Evolutionary conservation across 2,329 filamentous ascomycete genomes (phyloP), one percentile per base, ranked within the genome.

Genomic region (Metarhizium robertsii): DNA sequence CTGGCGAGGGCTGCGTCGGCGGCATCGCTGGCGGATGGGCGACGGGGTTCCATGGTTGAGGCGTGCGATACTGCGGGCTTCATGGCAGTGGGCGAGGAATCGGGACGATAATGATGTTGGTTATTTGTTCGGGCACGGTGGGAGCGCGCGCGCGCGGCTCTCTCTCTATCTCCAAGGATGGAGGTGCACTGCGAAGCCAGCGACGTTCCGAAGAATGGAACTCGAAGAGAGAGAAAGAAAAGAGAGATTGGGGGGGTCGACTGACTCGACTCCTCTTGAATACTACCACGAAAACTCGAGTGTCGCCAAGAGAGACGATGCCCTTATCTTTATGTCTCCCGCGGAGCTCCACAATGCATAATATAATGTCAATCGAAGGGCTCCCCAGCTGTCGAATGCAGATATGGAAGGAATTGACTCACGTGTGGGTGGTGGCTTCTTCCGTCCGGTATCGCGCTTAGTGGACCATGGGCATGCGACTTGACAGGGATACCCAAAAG

Each of bases 1-100:
- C 69, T 66, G 60, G 73, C 75, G 56, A 80, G 73, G 38, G 72
- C 73, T 53, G 69, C 69, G 57, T 75, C 73, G 64, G 75, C 74
- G 20, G 61, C 59, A 43, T 59, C 57, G 52, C 52, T 57, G 55
- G 53, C 58, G 11, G 62, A 61, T 25, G 54, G 38, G 25, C 59
- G 59, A 43, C 57, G 54, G 29, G 40, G 47, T 46, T 57, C 57
- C 57, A 59, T 57, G 50, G 51, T 50, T 50, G 18, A 48, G 30
- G 32, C 30, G 30, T 45, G 46, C 7, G 42, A 46, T 32, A 46
- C 49, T 48, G n/a, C 45, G 8, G 45, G 45, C 51, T 45, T 50
- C 38, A 48, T 53, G 47, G 16, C 20, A 25, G 34, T 18, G 16
- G 18, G 34, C n/a, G 38, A 16, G 8, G 38, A 18, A 18, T 18